Percentiles rank a stretch among this genome's conserved stretches.
Evolutionary conservation across 192 early-diverging fungal genomes (phyloP).

Genomic region (Linnemannia hyalina): DNA sequence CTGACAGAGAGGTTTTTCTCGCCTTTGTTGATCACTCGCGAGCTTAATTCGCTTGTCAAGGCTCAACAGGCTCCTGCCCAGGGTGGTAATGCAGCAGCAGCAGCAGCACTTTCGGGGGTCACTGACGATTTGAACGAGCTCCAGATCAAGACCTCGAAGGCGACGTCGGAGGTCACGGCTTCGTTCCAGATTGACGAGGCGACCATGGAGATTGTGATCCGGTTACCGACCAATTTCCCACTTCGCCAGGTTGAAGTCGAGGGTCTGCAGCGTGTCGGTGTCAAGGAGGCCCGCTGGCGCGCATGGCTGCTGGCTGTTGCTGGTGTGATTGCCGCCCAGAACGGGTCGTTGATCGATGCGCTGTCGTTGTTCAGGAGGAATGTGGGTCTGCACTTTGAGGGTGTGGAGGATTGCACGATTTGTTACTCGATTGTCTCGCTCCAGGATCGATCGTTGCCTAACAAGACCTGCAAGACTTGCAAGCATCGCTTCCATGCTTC

Average conservation of each 20-base stretch:
- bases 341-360: slow-evolving; percentile 85
- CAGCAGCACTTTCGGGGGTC: slow-evolving; percentile 42
- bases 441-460: slow-evolving; percentile 88
- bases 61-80: slow-evolving; percentile 50
- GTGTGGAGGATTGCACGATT: slow-evolving; percentile 98
- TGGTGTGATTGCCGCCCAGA: slow-evolving; percentile 75
- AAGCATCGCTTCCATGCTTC: slow-evolving; percentile 95
- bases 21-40: slow-evolving; percentile 69
- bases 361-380: slow-evolving; percentile 87
- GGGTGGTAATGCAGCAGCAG: slow-evolving; percentile 59
- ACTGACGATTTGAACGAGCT: slow-evolving; percentile 61
- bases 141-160: slow-evolving; percentile 71
- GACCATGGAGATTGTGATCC: slow-evolving; percentile 78
- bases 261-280: slow-evolving; percentile 73
- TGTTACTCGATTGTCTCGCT: slow-evolving; percentile 97
- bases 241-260: slow-evolving; percentile 79
- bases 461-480: slow-evolving; percentile 92
- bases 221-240: slow-evolving; percentile 77
- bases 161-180: slow-evolving; percentile 76
- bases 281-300: slow-evolving; percentile 70
- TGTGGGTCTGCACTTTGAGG: slow-evolving; percentile 92
- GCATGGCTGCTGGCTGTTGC: slow-evolving; percentile 67
- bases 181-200: slow-evolving; percentile 85
- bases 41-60: slow-evolving; percentile 67
- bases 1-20: slow-evolving; percentile 83